phyloP scores from a whole-genome alignment of 345 rosid species.

The Clarkia xantiana region DNA sequence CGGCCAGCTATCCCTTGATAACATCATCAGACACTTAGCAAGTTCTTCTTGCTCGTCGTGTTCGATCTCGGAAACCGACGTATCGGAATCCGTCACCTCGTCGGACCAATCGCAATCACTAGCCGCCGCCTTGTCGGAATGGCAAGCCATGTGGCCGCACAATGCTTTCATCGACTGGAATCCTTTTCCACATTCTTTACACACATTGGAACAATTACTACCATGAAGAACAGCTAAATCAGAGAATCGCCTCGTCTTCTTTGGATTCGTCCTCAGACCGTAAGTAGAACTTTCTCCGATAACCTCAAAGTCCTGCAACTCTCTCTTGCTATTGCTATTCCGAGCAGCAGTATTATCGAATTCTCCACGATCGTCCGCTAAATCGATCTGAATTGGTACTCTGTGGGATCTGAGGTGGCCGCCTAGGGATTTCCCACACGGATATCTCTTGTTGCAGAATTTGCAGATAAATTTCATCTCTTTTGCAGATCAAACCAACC shows the following conservation, averaged over 20 bases:
- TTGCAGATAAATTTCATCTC: conserved; percentile 41
- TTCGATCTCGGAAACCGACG: conserved; percentile 36
- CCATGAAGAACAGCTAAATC: conserved; percentile 12
- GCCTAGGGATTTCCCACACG: conserved; percentile 56
- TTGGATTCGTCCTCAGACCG: conserved; percentile 37
- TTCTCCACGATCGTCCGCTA: conserved; percentile 13
- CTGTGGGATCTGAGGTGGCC: conserved; percentile 70
- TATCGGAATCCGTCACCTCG: conserved; percentile 3
- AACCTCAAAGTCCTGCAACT: background rate
- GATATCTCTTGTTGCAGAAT: conserved; percentile 48
- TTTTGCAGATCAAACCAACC: background rate
- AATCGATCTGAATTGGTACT: conserved; percentile 20
- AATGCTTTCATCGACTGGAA: conserved; percentile 32
- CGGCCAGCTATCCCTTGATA: conserved; percentile 36
- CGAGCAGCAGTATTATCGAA: conserved; percentile 5
- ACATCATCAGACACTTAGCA: conserved; percentile 53
- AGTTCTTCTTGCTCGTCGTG: conserved; percentile 53
- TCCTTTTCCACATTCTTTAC: conserved; percentile 35
- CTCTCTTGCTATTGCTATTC: conserved; percentile 1
- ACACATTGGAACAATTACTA: conserved; percentile 17
- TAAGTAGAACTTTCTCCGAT: conserved; percentile 14
- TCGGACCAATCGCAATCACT: conserved; percentile 6
- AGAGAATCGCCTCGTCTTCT: conserved; percentile 31
- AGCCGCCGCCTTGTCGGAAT: conserved; percentile 24
- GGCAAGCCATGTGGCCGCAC: conserved; percentile 27